Conservation (phyloP, 2,329 filamentous ascomycete genomes). For the Beauveria sp. region DNA sequence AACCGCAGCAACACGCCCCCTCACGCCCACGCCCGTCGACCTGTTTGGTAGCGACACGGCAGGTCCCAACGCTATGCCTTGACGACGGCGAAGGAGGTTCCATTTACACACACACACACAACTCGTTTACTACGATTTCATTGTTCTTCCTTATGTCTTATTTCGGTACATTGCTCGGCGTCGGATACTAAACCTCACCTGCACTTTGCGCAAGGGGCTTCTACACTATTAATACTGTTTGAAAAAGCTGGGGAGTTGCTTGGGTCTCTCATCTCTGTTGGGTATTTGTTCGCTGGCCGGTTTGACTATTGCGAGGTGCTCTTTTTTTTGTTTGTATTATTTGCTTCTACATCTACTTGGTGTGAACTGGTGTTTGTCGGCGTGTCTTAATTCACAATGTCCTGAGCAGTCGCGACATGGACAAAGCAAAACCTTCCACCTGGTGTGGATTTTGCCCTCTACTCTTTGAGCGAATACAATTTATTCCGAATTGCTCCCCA, state of each 20-base stretch:
- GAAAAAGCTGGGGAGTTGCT: not conserved
- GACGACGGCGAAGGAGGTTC: not conserved
- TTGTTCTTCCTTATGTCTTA: not conserved
- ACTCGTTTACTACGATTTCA: not conserved
- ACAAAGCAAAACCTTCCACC: not conserved
- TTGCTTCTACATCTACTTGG: not conserved
- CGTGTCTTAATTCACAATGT: not conserved
- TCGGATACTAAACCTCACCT: not conserved
- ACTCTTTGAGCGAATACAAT: not conserved
- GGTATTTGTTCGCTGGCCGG: not conserved
- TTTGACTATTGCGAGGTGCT: slow-evolving; percentile 11
- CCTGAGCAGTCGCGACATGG: not conserved
- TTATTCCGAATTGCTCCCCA: not conserved
- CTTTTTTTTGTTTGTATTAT: not conserved
- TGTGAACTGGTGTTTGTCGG: not conserved
- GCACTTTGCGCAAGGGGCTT: not conserved
- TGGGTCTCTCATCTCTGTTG: not conserved
- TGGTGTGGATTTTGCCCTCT: not conserved
- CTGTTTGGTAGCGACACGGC: slow-evolving; percentile 3
- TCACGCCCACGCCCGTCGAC: slow-evolving; percentile 13
- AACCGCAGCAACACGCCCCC: slow-evolving; percentile 15
- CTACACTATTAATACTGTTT: too few relatives aligned
- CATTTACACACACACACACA: not conserved
- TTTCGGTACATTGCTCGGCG: not conserved
- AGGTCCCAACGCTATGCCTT: not conserved